Conservation (phyloP, 495 filamentous ascomycete genomes). For the Letharia columbiana region DNA sequence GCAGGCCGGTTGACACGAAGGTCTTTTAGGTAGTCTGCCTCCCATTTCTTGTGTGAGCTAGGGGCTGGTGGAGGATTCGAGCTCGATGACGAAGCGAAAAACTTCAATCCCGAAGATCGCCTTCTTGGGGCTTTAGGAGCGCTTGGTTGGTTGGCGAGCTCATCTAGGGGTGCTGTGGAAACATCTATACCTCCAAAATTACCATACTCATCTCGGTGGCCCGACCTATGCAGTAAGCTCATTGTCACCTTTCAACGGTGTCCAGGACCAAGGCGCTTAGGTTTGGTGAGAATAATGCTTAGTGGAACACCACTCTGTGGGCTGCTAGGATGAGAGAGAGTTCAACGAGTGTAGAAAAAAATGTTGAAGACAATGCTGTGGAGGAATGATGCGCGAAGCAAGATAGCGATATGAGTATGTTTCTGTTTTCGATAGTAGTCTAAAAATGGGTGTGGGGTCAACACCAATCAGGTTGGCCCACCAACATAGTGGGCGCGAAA, state of each 20-base stretch:
- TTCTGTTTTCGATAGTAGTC: constrained; percentile 3
- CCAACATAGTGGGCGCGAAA: constrained; percentile 8
- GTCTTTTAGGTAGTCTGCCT: constrained; percentile 69
- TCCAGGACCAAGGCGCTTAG: neutral
- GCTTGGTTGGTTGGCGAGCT: neutral
- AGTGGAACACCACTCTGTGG: neutral
- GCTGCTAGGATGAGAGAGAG: neutral
- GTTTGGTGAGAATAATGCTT: neutral
- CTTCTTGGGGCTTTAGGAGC: constrained; percentile 13
- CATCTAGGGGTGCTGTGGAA: neutral
- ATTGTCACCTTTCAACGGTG: neutral
- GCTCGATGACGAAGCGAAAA: constrained; percentile 27
- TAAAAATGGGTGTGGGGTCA: constrained; percentile 8
- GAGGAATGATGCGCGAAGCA: neutral
- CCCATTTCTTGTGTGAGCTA: constrained; percentile 30
- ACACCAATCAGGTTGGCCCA: constrained; percentile 11
- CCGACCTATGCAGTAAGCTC: constrained; percentile 16
- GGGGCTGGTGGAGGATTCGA: constrained; percentile 20
- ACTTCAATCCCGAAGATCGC: constrained; percentile 26
- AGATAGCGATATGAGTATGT: neutral
- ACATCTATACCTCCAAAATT: neutral
- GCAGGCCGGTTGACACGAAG: constrained; percentile 70
- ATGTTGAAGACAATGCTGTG: neutral
- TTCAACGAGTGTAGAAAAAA: neutral
- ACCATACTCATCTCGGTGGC: constrained; percentile 5